Conservation (phyloP, 768 basidiomycete genomes). For the Russula olivacea region DNA sequence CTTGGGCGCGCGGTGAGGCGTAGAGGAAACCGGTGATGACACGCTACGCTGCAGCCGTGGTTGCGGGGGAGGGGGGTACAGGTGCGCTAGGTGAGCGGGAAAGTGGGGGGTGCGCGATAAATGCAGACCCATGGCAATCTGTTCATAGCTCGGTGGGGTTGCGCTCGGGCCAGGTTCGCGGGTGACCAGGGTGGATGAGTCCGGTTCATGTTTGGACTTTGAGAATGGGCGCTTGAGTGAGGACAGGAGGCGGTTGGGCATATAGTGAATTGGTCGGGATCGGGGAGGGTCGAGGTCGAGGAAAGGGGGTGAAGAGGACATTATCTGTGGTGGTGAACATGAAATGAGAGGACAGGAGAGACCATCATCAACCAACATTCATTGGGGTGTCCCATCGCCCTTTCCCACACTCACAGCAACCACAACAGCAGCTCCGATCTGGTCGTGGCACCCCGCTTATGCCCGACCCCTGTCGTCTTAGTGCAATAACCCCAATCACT, state of each 20-base stretch:
- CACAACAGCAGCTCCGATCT: background rate
- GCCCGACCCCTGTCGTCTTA: too few relatives aligned
- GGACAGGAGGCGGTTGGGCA: conserved; percentile 12
- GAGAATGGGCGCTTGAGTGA: conserved; percentile 18
- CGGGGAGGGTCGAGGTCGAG: conserved; percentile 6
- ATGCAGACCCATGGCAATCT: conserved; percentile 79
- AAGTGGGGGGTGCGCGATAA: conserved; percentile 71
- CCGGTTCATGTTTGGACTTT: conserved; percentile 4
- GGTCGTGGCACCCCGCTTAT: background rate
- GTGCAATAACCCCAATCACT: background rate
- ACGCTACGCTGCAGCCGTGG: conserved; percentile 3
- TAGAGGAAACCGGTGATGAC: conserved; percentile 28
- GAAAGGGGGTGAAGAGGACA: background rate
- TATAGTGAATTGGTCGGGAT: background rate
- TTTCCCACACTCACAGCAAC: background rate
- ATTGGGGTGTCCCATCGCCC: too few relatives aligned
- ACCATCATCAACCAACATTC: background rate
- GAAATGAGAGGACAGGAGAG: background rate
- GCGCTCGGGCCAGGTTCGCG: conserved; percentile 37
- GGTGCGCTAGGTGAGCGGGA: conserved; percentile 34
- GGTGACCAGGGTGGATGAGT: conserved; percentile 19
- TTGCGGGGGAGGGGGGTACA: background rate
- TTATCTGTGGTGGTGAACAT: background rate
- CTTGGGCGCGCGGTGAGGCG: conserved; percentile 19
- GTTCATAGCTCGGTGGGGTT: conserved; percentile 58